Evolutionary conservation across 2,329 filamentous ascomycete species (phyloP).

Genomic region (Claviceps lovelessii): DNA sequence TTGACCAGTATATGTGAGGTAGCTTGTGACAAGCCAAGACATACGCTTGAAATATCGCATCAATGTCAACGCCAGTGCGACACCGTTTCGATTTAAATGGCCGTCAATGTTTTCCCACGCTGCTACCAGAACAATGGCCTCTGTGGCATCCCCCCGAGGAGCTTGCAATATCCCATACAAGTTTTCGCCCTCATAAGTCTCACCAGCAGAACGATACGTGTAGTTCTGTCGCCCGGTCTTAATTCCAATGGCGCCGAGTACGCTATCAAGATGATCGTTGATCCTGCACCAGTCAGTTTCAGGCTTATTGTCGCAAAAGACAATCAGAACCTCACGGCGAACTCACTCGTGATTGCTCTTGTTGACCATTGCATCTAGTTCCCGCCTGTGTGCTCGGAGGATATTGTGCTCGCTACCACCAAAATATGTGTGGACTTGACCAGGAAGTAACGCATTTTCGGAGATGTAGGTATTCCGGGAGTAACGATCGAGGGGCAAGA

Average conservation of each 20-base stretch:
- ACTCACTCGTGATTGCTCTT: constrained; percentile 39
- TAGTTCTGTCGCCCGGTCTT: constrained; percentile 85
- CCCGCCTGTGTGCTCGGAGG: constrained; percentile 77
- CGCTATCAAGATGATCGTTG: constrained; percentile 58
- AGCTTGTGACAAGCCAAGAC: constrained; percentile 8
- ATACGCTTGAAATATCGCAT: constrained; percentile 84
- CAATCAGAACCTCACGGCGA: neutral
- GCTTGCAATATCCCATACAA: constrained; percentile 88
- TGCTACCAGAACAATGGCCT: constrained; percentile 85
- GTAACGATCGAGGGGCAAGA: constrained; percentile 82
- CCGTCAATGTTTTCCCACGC: constrained; percentile 74
- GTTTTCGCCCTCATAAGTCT: constrained; percentile 67
- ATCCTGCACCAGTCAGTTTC: constrained; percentile 24
- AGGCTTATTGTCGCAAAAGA: neutral
- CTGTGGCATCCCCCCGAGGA: constrained; percentile 86
- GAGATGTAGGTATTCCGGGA: constrained; percentile 90
- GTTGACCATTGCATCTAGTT: constrained; percentile 51
- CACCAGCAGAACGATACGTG: constrained; percentile 65
- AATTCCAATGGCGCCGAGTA: constrained; percentile 65
- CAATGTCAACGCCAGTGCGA: constrained; percentile 72
- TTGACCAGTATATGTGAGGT: neutral
- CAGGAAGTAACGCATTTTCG: constrained; percentile 88
- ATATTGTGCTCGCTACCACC: constrained; percentile 91
- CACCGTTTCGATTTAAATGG: constrained; percentile 70
- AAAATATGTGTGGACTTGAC: constrained; percentile 96